Percentiles rank a stretch among this genome's conserved stretches.
These are phyloP conservation scores for Debaryomyces tyrocola DNA, from an alignment of 805 yeast species.

Conservation along the genomic window DNA sequence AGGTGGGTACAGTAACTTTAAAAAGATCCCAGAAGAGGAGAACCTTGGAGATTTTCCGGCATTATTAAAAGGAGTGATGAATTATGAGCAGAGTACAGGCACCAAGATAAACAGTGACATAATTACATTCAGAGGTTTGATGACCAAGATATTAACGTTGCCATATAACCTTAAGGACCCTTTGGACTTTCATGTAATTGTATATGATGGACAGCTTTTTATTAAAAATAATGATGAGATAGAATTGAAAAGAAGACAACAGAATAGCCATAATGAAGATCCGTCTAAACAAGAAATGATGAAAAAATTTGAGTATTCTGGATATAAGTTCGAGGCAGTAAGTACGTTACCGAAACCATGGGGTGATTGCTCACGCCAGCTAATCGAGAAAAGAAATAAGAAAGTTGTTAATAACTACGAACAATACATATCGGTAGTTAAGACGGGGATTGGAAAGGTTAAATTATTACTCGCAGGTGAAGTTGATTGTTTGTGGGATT, in stretches of 20 bases:
- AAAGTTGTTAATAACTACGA: constrained; percentile 66
- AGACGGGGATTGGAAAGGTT: constrained; percentile 77
- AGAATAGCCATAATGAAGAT: constrained; percentile 21
- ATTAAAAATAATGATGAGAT: constrained; percentile 51
- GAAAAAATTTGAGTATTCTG: constrained; percentile 53
- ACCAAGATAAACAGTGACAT: constrained; percentile 60
- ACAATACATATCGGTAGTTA: constrained; percentile 79
- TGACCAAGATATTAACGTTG: constrained; percentile 69
- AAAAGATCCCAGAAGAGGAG: constrained; percentile 52
- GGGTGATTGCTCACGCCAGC: constrained; percentile 62
- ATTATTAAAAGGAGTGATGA: constrained; percentile 53
- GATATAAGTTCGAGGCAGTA: constrained; percentile 83
- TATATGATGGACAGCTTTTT: constrained; percentile 75
- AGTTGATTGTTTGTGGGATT: constrained; percentile 88
- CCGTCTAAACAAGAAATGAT: constrained; percentile 27
- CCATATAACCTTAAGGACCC: constrained; percentile 60
- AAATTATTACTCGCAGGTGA: constrained; percentile 80
- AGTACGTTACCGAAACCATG: constrained; percentile 78
- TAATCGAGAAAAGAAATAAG: constrained; percentile 65
- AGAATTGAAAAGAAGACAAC: constrained; percentile 28
- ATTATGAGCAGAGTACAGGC: constrained; percentile 51
- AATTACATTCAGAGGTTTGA: constrained; percentile 81
- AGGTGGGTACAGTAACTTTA: constrained; percentile 63
- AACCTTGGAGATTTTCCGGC: constrained; percentile 58
- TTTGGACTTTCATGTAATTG: constrained; percentile 60